Percentiles rank a stretch among this genome's conserved stretches.
Conservation (phyloP, 2,329 filamentous ascomycete genomes). For the Magnaporthiopsis poae region DNA sequence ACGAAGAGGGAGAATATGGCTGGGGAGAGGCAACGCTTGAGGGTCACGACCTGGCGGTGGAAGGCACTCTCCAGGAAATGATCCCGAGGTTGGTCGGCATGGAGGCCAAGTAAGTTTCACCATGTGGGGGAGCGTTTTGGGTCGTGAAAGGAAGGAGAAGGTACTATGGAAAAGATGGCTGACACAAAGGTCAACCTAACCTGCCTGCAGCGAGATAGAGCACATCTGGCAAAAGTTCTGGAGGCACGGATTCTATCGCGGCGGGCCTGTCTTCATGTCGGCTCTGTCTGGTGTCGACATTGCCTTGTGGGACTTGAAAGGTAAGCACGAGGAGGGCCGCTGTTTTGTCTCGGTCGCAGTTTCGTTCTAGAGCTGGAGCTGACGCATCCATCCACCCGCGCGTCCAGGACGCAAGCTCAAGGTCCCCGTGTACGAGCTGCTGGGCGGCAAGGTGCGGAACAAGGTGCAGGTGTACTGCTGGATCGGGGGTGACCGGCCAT, state of each 20-base stretch:
- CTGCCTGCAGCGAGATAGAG: slow-evolving; percentile 48
- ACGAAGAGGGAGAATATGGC: slow-evolving; percentile 47
- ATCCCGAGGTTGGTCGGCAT: slow-evolving; percentile 46
- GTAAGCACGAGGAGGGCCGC: slow-evolving; percentile 14
- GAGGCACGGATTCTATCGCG: slow-evolving; percentile 58
- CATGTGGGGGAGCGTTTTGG: background rate
- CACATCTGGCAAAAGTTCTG: slow-evolving; percentile 61
- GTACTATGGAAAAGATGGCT: too few species aligned
- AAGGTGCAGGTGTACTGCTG: slow-evolving; percentile 58
- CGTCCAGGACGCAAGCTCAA: slow-evolving; percentile 14
- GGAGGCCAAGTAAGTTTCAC: slow-evolving; percentile 46
- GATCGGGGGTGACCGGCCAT: slow-evolving; percentile 58
- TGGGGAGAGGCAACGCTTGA: slow-evolving; percentile 61
- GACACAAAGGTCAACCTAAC: background rate
- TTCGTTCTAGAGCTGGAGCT: background rate
- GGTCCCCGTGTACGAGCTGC: slow-evolving; percentile 55
- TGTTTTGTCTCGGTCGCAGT: too few species aligned
- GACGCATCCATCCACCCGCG: background rate
- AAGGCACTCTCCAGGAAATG: slow-evolving; percentile 54
- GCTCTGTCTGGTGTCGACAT: slow-evolving; percentile 63
- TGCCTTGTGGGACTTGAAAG: slow-evolving; percentile 60
- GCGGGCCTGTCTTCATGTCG: slow-evolving; percentile 62
- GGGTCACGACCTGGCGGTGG: slow-evolving; percentile 55
- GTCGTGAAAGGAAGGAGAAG: background rate
- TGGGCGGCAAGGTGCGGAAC: slow-evolving; percentile 56